These are phyloP conservation scores for Rhynchospora pubera DNA, from an alignment of 176 grass and related monocot genomes.

Conservation along the genomic window DNA sequence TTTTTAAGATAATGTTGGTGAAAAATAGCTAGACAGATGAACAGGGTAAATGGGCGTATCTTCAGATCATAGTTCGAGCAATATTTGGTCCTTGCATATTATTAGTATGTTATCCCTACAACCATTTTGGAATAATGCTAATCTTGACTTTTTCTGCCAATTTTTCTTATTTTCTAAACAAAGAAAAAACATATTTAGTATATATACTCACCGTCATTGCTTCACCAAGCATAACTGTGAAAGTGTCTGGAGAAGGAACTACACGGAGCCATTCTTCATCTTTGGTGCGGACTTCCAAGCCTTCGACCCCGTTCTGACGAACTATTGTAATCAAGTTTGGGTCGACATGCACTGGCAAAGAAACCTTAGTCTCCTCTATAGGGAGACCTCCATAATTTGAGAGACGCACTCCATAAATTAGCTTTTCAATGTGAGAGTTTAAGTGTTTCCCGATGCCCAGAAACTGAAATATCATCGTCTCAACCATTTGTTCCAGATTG, in stretches of 20 bases:
- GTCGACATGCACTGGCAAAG: slow-evolving; percentile 9
- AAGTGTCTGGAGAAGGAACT: slow-evolving; percentile 9
- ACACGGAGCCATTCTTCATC: slow-evolving; percentile 27
- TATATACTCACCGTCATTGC: not conserved
- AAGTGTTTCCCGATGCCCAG: slow-evolving; percentile 23
- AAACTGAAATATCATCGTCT: slow-evolving; percentile 29
- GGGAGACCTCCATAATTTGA: slow-evolving; percentile 11
- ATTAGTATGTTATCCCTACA: too few relatives aligned
- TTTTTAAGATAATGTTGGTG: not conserved
- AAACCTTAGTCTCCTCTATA: slow-evolving; percentile 17
- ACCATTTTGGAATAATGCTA: too few relatives aligned
- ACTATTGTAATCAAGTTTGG: slow-evolving; percentile 29
- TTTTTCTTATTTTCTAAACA: not conserved
- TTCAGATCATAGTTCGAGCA: too few relatives aligned
- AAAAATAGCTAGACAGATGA: not conserved
- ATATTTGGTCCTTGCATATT: not conserved
- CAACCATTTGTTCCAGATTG: slow-evolving; percentile 24
- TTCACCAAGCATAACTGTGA: slow-evolving; percentile 31
- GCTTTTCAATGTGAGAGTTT: slow-evolving; percentile 21
- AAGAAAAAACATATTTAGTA: not conserved
- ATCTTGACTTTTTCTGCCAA: not conserved
- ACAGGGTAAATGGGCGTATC: too few relatives aligned
- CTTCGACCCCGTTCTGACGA: slow-evolving; percentile 21
- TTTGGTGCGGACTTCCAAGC: slow-evolving; percentile 20
- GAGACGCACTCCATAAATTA: slow-evolving; percentile 17